Evolutionary conservation across 1,284 basidiomycete genomes (phyloP), one percentile per base, ranked within the genome.

Genomic region (Ganoderma multipileum): DNA sequence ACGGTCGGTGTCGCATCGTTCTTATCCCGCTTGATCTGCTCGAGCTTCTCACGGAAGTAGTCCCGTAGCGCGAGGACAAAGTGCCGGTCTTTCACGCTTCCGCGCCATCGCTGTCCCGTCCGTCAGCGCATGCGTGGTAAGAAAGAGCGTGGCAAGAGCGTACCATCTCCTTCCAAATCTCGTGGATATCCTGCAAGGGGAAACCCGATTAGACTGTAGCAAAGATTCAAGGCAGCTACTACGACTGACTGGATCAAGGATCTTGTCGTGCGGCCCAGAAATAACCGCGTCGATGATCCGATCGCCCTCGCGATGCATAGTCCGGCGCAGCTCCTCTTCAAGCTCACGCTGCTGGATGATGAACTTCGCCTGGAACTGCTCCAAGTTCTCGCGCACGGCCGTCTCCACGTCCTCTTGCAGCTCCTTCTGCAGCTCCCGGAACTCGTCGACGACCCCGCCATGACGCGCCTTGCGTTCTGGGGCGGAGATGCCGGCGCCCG

Each of bases 161-260:
- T 20, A 79, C 77, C 76, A 78, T 79, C 4, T 79, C 75, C 42
- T 71, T 73, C 77, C 77, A 78, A 14, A 77, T 66, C 8, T 60
- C 61, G 28, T 72, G 67, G 3, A 72, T 65, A 12, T 67, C 67
- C 72, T 72, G 18, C 12, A 30, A n/a, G 8, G 8, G 11, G 1
- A 20, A 1, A 33, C 1, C 33, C 33, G 8, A 18, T 57, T 11
- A 57, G 55, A 36, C 28, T 11, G 7, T 36, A 2, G 33, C 18
- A 12, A 8, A 9, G 55, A 9, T n/a, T 8, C 5, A 18, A 11
- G 11, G 28, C 18, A 3, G 2, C 28, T n/a, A 11, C 0, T 0
- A 16, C 20, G 20, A 55, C 73, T 38, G 36, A 76, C 76, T 1
- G 36, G 61, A 36, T 77, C 73, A 14, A 67, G 39, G 23, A 77